Conservation (phyloP, 495 filamentous ascomycete genomes). For the Immersiella caudata region DNA sequence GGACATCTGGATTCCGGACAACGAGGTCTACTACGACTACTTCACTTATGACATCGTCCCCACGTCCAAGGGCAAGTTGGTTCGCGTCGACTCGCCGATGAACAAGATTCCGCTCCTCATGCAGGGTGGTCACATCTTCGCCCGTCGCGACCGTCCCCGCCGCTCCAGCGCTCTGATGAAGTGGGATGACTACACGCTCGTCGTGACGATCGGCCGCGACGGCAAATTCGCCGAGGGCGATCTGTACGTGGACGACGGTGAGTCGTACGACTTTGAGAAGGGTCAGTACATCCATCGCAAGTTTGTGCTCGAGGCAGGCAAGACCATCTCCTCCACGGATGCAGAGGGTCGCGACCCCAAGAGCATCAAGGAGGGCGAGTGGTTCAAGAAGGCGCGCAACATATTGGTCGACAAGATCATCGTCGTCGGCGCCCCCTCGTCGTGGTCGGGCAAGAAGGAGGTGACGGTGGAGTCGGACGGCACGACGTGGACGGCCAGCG, state of each 20-base stretch:
- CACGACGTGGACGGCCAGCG: constrained; percentile 56
- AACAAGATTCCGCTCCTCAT: constrained; percentile 87
- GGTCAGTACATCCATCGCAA: constrained; percentile 84
- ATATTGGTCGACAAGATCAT: constrained; percentile 84
- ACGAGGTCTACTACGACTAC: constrained; percentile 91
- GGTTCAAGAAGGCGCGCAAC: constrained; percentile 71
- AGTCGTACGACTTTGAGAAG: constrained; percentile 82
- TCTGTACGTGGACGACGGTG: constrained; percentile 91
- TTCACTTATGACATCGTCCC: constrained; percentile 77
- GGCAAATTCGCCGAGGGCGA: constrained; percentile 72
- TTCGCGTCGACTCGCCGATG: constrained; percentile 74
- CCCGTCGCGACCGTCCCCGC: constrained; percentile 83
- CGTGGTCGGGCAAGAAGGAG: constrained; percentile 68
- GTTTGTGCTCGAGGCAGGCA: constrained; percentile 60
- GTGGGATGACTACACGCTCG: constrained; percentile 90
- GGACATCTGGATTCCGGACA: constrained; percentile 83
- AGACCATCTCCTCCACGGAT: constrained; percentile 55
- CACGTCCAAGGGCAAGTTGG: constrained; percentile 63
- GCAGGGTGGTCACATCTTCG: constrained; percentile 89
- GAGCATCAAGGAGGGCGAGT: constrained; percentile 68
- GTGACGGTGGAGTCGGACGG: constrained; percentile 73
- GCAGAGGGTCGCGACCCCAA: constrained; percentile 55
- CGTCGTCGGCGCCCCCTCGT: constrained; percentile 72
- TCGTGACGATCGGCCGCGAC: constrained; percentile 71
- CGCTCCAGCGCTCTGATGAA: constrained; percentile 86